Evolutionary conservation across 495 filamentous ascomycete genomes (phyloP).

Genomic region (Neurospora africana): DNA sequence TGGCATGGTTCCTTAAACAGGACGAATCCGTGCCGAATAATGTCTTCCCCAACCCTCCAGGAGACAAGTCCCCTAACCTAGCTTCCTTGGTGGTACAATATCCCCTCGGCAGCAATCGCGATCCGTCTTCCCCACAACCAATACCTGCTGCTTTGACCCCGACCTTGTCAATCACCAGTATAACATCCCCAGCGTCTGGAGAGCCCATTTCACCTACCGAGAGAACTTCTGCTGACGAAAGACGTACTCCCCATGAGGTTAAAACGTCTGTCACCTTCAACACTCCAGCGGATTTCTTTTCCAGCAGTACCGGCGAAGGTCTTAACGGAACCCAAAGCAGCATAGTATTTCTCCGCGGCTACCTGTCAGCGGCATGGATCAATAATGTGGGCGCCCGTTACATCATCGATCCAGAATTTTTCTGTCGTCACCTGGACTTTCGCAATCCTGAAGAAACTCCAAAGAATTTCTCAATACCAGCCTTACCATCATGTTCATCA

Average conservation of each 20-base stretch:
- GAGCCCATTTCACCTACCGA: not conserved
- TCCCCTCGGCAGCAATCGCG: not conserved
- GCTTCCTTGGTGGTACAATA: not conserved
- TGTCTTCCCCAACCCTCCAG: not conserved
- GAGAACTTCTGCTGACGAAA: not conserved
- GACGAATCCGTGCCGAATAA: not conserved
- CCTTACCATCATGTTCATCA: not conserved
- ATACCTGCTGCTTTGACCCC: not conserved
- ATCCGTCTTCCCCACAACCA: not conserved
- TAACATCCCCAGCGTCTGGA: not conserved
- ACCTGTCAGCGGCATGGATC: constrained; percentile 1
- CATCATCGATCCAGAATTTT: constrained; percentile 5
- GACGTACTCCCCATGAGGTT: not conserved
- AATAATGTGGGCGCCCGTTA: not conserved
- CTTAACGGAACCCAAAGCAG: not conserved
- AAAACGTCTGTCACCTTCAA: not conserved
- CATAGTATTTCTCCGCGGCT: not conserved
- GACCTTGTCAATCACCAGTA: not conserved
- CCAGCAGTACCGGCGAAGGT: not conserved
- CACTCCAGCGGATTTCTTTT: not conserved
- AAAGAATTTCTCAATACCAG: not conserved
- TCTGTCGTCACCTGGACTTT: not conserved
- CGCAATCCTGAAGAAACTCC: not conserved
- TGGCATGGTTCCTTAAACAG: not conserved
- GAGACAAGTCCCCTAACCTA: not conserved